Evolutionary conservation across 2,329 filamentous ascomycete species (phyloP), one percentile per base, ranked within the genome.

Genomic region (Sarocladium kiliense): DNA sequence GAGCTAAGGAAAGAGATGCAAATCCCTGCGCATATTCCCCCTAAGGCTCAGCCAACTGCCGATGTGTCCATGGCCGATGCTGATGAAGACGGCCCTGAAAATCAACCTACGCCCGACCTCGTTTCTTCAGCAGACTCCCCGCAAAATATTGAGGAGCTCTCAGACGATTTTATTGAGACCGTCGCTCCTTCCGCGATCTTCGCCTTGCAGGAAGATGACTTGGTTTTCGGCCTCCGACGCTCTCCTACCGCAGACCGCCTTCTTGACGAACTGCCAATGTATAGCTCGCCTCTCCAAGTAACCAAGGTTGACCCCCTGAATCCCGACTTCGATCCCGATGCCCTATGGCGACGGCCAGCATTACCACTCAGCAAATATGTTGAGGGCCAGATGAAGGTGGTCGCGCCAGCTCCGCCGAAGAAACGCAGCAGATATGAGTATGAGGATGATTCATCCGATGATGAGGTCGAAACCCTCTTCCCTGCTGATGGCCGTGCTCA

Each of bases 371-470:
- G 89, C 64, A 96, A 92, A 67, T 96, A 88, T 67, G 87, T 92
- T 1, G 85, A 89, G 57, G 89, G 89, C 9, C 88, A 89, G 61
- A 85, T 97, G 68, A 82, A 85, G 25, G 80, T 95, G 18, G 78
- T 80, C 12, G 75, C 81, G 3, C 79, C 81, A 39, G 81, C 82
- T 2, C 87, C 88, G 9, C 85, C 85, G 0, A 78, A 77, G 53
- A 96, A 92, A 70, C 85, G 85, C 56, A 92, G 90, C 62, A 84
- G 93, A n/a, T 97, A 87, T 63, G 81, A 88, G 55, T 94, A 95
- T 62, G 78, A 81, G 39, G 84, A 90, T 56, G 88, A 94, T 61
- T 86, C 86, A 54, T 83, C 84, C 11, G 80, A 85, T 19, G 77
- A 82, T 23, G 84, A 85, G 32, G 47, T 19, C 4, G 50, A 53